Percentiles rank a stretch among this genome's conserved stretches.
Evolutionary conservation across 129 eudicot species (phyloP).

Genomic region (Saposhnikovia divaricata): DNA sequence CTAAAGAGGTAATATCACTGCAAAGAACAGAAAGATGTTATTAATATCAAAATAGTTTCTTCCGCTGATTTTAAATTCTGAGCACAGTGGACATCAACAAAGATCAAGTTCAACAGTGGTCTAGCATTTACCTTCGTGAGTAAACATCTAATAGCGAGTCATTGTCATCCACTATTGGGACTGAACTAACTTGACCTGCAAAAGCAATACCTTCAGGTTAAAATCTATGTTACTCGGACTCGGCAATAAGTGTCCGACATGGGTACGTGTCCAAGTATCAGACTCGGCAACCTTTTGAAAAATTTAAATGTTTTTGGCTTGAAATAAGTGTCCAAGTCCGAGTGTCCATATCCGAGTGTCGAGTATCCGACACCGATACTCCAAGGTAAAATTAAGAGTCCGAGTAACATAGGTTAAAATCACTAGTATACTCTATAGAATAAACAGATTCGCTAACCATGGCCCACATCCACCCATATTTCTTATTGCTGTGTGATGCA

Average conservation of each 20-base stretch:
- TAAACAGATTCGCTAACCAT: not conserved
- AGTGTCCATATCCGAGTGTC: too few relatives aligned
- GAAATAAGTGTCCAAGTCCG: too few relatives aligned
- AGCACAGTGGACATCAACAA: slow-evolving; percentile 4
- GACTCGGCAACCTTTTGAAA: too few relatives aligned
- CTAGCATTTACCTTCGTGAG: slow-evolving; percentile 52
- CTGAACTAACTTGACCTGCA: slow-evolving; percentile 84
- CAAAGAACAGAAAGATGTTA: slow-evolving; percentile 8
- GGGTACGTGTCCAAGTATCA: too few relatives aligned
- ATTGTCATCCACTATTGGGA: slow-evolving; percentile 87
- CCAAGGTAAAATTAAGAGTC: too few relatives aligned
- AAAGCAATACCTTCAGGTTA: not conserved
- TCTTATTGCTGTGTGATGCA: not conserved
- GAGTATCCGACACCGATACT: too few relatives aligned
- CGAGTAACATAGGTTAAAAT: not conserved
- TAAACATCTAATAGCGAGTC: slow-evolving; percentile 80
- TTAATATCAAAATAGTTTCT: not conserved
- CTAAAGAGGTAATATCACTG: slow-evolving; percentile 91
- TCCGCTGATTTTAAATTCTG: not conserved
- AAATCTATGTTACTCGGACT: too few relatives aligned
- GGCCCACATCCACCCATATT: not conserved
- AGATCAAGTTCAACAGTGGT: slow-evolving; percentile 5
- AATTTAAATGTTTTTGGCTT: too few relatives aligned
- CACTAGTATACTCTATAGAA: not conserved
- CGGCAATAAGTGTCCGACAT: too few relatives aligned